These are phyloP conservation scores for Pleoardoris graminearum DNA, from an alignment of 2,329 filamentous ascomycete genomes.

Conservation along the genomic window DNA sequence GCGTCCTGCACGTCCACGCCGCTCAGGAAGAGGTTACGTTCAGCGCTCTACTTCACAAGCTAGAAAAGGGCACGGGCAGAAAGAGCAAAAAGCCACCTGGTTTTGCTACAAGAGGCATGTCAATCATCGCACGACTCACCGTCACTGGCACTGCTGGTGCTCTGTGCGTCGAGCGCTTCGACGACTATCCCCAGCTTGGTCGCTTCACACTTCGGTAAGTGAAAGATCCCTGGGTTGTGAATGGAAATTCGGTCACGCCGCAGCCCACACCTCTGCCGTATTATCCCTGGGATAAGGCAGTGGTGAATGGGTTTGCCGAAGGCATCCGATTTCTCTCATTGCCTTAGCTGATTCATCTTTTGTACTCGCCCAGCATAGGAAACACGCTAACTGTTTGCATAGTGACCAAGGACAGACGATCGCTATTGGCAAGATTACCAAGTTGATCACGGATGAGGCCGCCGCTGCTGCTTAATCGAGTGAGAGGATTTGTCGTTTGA, in stretches of 20 bases:
- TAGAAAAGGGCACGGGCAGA: slow-evolving; percentile 90
- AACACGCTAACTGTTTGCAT: slow-evolving; percentile 30
- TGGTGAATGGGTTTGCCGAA: too few relatives aligned
- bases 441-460: slow-evolving; percentile 62
- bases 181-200: slow-evolving; percentile 81
- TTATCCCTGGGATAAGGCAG: too few relatives aligned
- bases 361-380: neutral
- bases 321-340: too few relatives aligned
- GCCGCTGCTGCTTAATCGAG: slow-evolving; percentile 13
- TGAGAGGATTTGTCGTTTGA: neutral
- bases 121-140: slow-evolving; percentile 90
- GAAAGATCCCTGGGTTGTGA: neutral
- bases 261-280: too few relatives aligned
- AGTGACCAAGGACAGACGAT: slow-evolving; percentile 86
- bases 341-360: too few relatives aligned
- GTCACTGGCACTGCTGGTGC: slow-evolving; percentile 81
- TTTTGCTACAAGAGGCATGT: slow-evolving; percentile 79
- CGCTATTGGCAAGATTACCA: slow-evolving; percentile 98
- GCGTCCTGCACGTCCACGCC: slow-evolving; percentile 94
- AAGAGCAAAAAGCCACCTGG: slow-evolving; percentile 93
- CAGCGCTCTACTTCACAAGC: slow-evolving; percentile 81
- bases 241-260: too few relatives aligned
- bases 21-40: slow-evolving; percentile 98
- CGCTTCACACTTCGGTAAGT: slow-evolving; percentile 35
- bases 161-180: slow-evolving; percentile 92